Base-by-base conservation (phyloP, 169 alveolate species). In the Plasmodium knowlesi region DNA sequence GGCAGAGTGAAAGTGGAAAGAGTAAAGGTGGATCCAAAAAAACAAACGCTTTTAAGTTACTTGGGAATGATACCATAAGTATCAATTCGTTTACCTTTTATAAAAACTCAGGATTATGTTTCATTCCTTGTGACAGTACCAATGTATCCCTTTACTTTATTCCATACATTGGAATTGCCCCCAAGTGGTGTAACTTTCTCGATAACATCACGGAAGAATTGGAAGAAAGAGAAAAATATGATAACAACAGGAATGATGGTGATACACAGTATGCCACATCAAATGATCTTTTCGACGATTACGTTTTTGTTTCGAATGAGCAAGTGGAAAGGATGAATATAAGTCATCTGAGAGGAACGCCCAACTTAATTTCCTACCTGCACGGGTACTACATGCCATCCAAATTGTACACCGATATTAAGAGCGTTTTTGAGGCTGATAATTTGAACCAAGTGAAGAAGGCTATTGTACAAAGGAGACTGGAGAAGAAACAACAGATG, bases 171-270 rank as follows among this genome's bases (percentile, higher is more conserved):
- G 99, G 99, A 1, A 97, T 98, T 9, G 99, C 99, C 12, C 99
- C 99, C 67, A 97, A 94, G 30, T 99, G 99, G 99, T 98, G 99
- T 71, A 96, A 99, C 54, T 99, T 98, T 97, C 93, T 99, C 72
- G 99, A 99, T 88, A 98, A 97, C 89, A 96, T 99, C 39, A 99
- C 99, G 0, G 99, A 99, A 93, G 99, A 99, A 94, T 93, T 99
- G 95, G 99, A 98, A 92, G 99, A 98, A 82, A 96, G 95, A 30
- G 95, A 83, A 67, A 79, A 39, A 46, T 82, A 91, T 50, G 53
- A 96, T 12, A 92, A 96, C 5, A 71, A 93, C 4, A 96, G 92
- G 70, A 88, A 97, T 16, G 96, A 98, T 53, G 90, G 97, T 50
- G 93, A 97, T 37, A 97, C 96, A 5, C 28, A n/a, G 9, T 22